Percentiles rank a stretch among this genome's conserved stretches.
phyloP scores from a whole-genome alignment of 2,329 filamentous ascomycete species.

The Tolypocladium ovalisporum region DNA sequence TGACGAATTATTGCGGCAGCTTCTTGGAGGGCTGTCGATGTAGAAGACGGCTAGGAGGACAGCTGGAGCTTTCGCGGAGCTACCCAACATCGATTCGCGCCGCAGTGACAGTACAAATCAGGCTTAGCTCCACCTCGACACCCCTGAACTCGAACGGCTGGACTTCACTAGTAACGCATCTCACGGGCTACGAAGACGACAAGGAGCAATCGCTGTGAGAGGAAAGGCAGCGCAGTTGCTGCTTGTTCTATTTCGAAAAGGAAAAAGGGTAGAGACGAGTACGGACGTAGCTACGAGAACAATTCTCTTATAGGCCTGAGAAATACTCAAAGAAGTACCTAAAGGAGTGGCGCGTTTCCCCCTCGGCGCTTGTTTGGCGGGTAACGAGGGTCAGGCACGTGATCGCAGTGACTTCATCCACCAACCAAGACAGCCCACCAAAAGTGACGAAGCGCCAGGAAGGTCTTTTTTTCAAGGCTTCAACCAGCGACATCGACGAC shows the following conservation, averaged over 20 bases:
- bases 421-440: slow-evolving; percentile 9
- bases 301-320: background rate
- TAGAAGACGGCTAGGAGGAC: slow-evolving; percentile 6
- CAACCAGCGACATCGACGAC: slow-evolving; percentile 1
- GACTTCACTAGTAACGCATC: background rate
- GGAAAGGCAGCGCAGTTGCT: background rate
- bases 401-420: slow-evolving; percentile 15
- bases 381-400: slow-evolving; percentile 11
- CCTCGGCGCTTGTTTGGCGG: background rate
- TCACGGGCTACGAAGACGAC: background rate
- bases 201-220: background rate
- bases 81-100: background rate
- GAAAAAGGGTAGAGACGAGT: background rate
- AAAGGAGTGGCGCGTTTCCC: no score
- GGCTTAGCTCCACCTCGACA: background rate
- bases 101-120: background rate
- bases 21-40: background rate
- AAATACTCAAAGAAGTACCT: background rate
- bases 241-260: background rate
- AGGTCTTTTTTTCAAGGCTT: slow-evolving; percentile 6
- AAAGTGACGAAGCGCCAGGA: slow-evolving; percentile 7
- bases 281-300: background rate
- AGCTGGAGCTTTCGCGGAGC: slow-evolving; percentile 8
- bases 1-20: background rate
- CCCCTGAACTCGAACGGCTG: background rate